These are phyloP conservation scores for Diddensiella santjacobensis DNA, from an alignment of 805 yeast genomes.

Conservation along the genomic window DNA sequence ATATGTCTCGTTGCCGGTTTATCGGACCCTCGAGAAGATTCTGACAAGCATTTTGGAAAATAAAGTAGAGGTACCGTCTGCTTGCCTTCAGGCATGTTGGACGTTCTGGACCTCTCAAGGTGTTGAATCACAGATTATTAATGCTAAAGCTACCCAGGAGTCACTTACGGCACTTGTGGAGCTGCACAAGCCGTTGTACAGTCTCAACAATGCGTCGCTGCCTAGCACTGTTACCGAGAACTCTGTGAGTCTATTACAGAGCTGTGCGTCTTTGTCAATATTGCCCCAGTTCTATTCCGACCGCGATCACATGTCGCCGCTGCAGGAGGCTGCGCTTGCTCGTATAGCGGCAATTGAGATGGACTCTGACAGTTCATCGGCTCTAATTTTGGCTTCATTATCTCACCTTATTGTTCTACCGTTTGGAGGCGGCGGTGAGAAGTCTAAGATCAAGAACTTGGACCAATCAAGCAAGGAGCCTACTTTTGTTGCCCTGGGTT, in stretches of 20 bases:
- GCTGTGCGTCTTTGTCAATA: conserved; percentile 69
- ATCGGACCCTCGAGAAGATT: conserved; percentile 49
- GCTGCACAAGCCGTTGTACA: conserved; percentile 49
- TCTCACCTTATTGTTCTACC: conserved; percentile 7
- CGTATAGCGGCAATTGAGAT: conserved; percentile 39
- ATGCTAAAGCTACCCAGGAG: conserved; percentile 46
- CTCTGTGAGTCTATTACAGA: conserved; percentile 56
- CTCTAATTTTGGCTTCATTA: conserved; percentile 9
- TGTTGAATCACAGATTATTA: conserved; percentile 25
- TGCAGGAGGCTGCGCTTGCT: conserved; percentile 58
- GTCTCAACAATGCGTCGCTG: conserved; percentile 22
- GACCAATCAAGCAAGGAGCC: conserved; percentile 13
- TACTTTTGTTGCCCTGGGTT: conserved; percentile 15
- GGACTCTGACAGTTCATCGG: conserved; percentile 2
- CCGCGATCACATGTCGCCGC: conserved; percentile 50
- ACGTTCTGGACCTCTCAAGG: conserved; percentile 41
- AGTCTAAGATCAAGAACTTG: background rate
- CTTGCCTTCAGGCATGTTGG: conserved; percentile 25
- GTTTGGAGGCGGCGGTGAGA: background rate
- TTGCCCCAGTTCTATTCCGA: conserved; percentile 59
- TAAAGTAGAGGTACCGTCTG: conserved; percentile 13
- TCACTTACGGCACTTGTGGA: conserved; percentile 53
- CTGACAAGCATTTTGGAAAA: conserved; percentile 33
- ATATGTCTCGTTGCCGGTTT: conserved; percentile 54
- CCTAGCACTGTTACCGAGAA: conserved; percentile 32